Percentiles rank a stretch among this genome's conserved stretches.
These are phyloP conservation scores for Cryomyces antarcticus DNA, from an alignment of 495 filamentous ascomycete genomes.

Conservation along the genomic window DNA sequence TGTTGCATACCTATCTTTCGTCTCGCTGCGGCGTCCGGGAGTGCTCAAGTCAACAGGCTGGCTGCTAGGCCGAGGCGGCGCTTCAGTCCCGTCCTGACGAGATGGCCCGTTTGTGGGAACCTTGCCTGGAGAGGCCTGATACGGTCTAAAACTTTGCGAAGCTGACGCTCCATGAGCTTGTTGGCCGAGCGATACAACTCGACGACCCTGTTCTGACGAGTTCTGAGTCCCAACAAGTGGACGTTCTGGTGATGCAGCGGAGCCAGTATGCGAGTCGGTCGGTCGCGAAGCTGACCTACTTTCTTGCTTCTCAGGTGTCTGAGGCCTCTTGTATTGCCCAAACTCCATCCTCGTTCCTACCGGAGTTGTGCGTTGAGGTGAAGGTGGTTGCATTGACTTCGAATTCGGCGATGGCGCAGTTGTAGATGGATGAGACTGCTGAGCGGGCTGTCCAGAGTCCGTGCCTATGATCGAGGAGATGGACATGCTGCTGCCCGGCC, in stretches of 20 bases:
- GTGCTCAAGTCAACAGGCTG: slow-evolving; percentile 5
- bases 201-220: slow-evolving; percentile 11
- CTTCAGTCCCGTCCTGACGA: slow-evolving; percentile 9
- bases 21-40: slow-evolving; percentile 2
- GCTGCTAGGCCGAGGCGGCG: slow-evolving; percentile 5
- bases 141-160: slow-evolving; percentile 3
- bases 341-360: slow-evolving; percentile 9
- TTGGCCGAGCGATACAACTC: slow-evolving; percentile 4
- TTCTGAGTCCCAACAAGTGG: slow-evolving; percentile 6
- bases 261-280: slow-evolving; percentile 4
- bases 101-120: slow-evolving; percentile 14
- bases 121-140: slow-evolving; percentile 8
- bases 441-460: slow-evolving; percentile 17
- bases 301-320: slow-evolving; percentile 10
- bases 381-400: slow-evolving; percentile 19
- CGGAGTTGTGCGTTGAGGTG: slow-evolving; percentile 11
- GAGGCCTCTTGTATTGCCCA: slow-evolving; percentile 5
- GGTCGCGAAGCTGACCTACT: slow-evolving; percentile 2
- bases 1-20: no score
- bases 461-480: slow-evolving; percentile 77
- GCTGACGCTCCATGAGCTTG: slow-evolving; percentile 9
- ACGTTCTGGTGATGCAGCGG: slow-evolving; percentile 7
- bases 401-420: slow-evolving; percentile 3
- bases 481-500: slow-evolving; percentile 71
- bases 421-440: slow-evolving; percentile 8